Conservation (phyloP, 805 yeast genomes). For the Tetrapisispora pingtungensis region DNA sequence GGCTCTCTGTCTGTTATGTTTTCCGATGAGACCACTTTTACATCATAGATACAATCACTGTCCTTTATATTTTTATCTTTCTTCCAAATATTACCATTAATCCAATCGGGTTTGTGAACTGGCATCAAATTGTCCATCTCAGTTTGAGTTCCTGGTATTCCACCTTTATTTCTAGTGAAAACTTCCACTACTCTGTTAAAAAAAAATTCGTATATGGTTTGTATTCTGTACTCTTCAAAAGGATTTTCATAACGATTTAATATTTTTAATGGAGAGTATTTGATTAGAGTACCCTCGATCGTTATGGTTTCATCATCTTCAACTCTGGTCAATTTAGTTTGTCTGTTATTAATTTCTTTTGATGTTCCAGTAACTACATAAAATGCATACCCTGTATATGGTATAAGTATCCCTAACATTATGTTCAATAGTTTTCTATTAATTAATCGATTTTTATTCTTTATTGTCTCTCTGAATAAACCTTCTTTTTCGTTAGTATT, state of each 20-base stretch:
- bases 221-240: constrained; percentile 80
- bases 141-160: constrained; percentile 39
- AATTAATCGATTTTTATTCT: not conserved
- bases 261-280: constrained; percentile 41
- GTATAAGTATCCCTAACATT: constrained; percentile 15
- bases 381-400: constrained; percentile 58
- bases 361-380: constrained; percentile 49
- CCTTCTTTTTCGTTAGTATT: too few species aligned
- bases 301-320: constrained; percentile 12
- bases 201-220: constrained; percentile 78
- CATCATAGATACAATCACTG: not conserved
- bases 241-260: constrained; percentile 85
- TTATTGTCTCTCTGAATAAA: not conserved
- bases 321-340: constrained; percentile 12
- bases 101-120: constrained; percentile 49
- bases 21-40: not conserved
- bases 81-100: constrained; percentile 12
- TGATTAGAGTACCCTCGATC: constrained; percentile 20
- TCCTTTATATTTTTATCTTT: constrained; percentile 5
- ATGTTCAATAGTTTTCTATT: not conserved
- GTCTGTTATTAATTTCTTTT: constrained; percentile 40
- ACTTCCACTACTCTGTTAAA: constrained; percentile 63
- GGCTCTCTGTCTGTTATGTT: not conserved
- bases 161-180: constrained; percentile 52
- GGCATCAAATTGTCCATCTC: constrained; percentile 52